Conservation (phyloP, 805 yeast species). For the Torulaspora maleeae region DNA sequence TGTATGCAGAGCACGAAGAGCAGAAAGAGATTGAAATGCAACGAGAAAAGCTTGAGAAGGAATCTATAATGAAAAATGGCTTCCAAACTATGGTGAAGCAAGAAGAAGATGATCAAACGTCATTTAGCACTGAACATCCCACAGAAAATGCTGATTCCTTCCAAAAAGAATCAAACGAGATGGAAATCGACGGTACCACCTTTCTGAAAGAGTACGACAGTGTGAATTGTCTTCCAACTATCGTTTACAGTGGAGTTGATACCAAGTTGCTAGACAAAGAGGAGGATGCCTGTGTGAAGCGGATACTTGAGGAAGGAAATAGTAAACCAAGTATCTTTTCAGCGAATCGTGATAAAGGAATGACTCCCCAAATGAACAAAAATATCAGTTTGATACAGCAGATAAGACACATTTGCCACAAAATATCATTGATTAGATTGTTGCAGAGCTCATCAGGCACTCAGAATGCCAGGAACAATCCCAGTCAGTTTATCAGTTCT, state of each 20-base stretch:
- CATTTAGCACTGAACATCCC: constrained; percentile 7
- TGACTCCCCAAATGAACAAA: constrained; percentile 53
- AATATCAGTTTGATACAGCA: constrained; percentile 82
- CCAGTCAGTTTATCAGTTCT: constrained; percentile 19
- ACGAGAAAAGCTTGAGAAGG: constrained; percentile 29
- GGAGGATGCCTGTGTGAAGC: constrained; percentile 43
- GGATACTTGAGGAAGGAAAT: constrained; percentile 37
- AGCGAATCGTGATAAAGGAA: constrained; percentile 47
- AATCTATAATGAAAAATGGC: constrained; percentile 40
- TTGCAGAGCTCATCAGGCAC: constrained; percentile 52
- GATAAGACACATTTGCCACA: constrained; percentile 80
- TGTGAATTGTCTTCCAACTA: constrained; percentile 70
- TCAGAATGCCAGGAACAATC: constrained; percentile 19
- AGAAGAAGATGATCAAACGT: constrained; percentile 31
- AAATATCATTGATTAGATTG: constrained; percentile 79
- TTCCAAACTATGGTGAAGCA: constrained; percentile 31
- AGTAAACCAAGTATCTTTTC: constrained; percentile 38
- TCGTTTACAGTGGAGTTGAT: constrained; percentile 50
- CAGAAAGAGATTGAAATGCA: constrained; percentile 30
- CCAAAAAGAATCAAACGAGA: constrained; percentile 40
- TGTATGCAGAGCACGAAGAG: constrained; percentile 30
- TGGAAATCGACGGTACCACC: constrained; percentile 54
- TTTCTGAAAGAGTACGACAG: constrained; percentile 80
- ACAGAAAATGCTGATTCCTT: constrained; percentile 20
- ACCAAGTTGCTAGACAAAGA: constrained; percentile 42